Evolutionary conservation across 192 early-diverging fungal genomes (phyloP).

Genomic region (Lobulomyces angularis): DNA sequence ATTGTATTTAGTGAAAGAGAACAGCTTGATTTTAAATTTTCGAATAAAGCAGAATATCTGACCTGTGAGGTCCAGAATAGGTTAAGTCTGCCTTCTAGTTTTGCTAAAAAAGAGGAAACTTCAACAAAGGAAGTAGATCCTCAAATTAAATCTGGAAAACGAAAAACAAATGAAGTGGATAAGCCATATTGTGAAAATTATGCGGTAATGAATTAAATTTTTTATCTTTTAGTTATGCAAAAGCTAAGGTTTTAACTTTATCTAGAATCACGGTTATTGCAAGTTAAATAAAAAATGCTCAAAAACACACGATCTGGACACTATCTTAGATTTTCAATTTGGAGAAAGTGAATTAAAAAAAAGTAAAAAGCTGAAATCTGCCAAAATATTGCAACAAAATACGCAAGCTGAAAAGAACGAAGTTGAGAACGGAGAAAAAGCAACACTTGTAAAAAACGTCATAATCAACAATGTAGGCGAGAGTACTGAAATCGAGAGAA

Average conservation of each 20-base stretch:
- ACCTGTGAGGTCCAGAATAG: too few species aligned
- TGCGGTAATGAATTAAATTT: constrained; percentile 47
- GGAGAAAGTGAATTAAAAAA: constrained; percentile 22
- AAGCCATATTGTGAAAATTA: constrained; percentile 66
- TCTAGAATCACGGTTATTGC: constrained; percentile 70
- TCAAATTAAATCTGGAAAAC: neutral
- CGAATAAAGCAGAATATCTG: too few species aligned
- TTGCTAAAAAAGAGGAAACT: too few species aligned
- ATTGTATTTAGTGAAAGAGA: too few species aligned
- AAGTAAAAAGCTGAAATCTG: constrained; percentile 16
- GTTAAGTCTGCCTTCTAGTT: too few species aligned
- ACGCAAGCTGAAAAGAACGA: constrained; percentile 3
- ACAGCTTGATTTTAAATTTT: too few species aligned
- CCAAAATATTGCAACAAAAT: neutral
- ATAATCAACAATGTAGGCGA: constrained; percentile 6
- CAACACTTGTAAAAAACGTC: neutral
- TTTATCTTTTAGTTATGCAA: neutral
- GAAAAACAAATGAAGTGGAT: constrained; percentile 12
- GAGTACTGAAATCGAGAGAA: neutral
- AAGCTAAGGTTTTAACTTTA: neutral
- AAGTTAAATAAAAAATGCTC: constrained; percentile 49
- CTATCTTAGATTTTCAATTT: constrained; percentile 69
- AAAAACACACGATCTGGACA: constrained; percentile 71
- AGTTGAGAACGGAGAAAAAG: constrained; percentile 7
- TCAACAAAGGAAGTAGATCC: neutral